Evolutionary conservation across 441 rosid genomes (phyloP).

Genomic region (Jatropha multifida): DNA sequence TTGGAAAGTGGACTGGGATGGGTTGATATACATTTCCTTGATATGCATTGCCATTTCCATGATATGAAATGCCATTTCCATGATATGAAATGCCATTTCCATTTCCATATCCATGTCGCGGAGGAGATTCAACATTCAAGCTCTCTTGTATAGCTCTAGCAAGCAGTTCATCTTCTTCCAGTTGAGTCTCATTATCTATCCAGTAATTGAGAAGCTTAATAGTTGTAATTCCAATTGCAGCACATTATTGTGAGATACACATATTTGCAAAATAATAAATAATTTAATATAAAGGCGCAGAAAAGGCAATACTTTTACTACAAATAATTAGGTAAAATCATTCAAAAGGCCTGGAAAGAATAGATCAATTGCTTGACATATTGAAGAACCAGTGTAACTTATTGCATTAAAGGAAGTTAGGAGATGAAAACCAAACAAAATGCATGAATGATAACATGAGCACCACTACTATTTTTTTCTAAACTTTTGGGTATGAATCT

Average conservation of each 20-base stretch:
- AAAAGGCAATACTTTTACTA: conserved; percentile 5
- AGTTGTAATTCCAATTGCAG: conserved; percentile 15
- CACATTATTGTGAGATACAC: conserved; percentile 12
- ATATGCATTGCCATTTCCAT: conserved; percentile 42
- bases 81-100: conserved; percentile 47
- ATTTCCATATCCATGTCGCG: conserved; percentile 45
- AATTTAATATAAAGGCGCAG: neutral
- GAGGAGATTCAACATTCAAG: conserved; percentile 52
- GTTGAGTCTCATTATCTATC: conserved; percentile 53
- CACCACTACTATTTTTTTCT: neutral
- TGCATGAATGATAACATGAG: neutral
- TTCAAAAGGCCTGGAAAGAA: neutral
- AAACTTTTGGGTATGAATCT: neutral
- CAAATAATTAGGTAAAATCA: conserved; percentile 8
- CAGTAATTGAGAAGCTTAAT: conserved; percentile 32
- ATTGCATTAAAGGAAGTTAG: conserved; percentile 6
- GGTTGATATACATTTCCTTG: conserved; percentile 52
- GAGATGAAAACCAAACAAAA: neutral
- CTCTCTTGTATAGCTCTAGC: conserved; percentile 83
- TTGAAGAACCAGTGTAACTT: conserved; percentile 6
- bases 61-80: conserved; percentile 44
- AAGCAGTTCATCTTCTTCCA: conserved; percentile 83
- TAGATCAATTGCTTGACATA: neutral
- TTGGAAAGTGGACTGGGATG: conserved; percentile 40
- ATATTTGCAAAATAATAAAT: neutral